A percentile compares a stretch with the other conserved stretches of the same genome.
Conservation (phyloP, 2,329 filamentous ascomycete species). For the Ascochyta fabae region DNA sequence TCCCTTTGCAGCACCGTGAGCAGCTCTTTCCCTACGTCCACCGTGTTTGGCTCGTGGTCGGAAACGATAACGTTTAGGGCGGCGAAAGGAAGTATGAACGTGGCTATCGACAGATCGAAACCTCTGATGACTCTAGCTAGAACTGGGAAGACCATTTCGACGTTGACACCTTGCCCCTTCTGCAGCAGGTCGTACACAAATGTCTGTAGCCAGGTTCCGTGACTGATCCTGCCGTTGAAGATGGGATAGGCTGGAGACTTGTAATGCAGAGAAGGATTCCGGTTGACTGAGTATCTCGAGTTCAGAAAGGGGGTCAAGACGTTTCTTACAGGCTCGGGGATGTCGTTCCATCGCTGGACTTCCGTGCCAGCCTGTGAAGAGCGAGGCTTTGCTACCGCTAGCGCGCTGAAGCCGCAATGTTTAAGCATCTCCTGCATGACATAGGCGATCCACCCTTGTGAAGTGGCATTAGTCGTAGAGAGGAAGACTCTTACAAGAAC, state of each 20-base stretch:
- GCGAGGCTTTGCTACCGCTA: conserved; percentile 58
- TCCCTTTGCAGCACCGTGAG: conserved; percentile 73
- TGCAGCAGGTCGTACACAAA: conserved; percentile 84
- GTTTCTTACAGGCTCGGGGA: conserved; percentile 79
- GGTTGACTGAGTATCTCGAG: conserved; percentile 77
- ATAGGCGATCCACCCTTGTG: conserved; percentile 91
- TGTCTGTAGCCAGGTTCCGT: conserved; percentile 80
- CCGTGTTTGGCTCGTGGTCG: conserved; percentile 67
- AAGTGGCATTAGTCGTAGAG: conserved; percentile 83
- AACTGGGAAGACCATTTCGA: conserved; percentile 79
- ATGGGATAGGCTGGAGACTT: conserved; percentile 70
- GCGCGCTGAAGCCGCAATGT: conserved; percentile 72
- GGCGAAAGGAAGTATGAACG: conserved; percentile 87
- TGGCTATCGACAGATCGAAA: conserved; percentile 83
- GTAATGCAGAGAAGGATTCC: conserved; percentile 38
- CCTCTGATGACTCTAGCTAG: conserved; percentile 82
- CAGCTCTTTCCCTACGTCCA: conserved; percentile 75
- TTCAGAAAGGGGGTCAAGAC: conserved; percentile 86
- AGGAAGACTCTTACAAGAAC: conserved; percentile 91
- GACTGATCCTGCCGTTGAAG: conserved; percentile 71
- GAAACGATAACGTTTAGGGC: conserved; percentile 83
- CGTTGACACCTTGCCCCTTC: conserved; percentile 75
- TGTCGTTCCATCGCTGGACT: conserved; percentile 75
- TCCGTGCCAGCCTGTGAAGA: conserved; percentile 64
- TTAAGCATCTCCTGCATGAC: conserved; percentile 91